A percentile compares a stretch with the other conserved stretches of the same genome.
Conservation (phyloP, 225 moss, liverwort and hornwort genomes). For the Thuidium tamariscinum region DNA sequence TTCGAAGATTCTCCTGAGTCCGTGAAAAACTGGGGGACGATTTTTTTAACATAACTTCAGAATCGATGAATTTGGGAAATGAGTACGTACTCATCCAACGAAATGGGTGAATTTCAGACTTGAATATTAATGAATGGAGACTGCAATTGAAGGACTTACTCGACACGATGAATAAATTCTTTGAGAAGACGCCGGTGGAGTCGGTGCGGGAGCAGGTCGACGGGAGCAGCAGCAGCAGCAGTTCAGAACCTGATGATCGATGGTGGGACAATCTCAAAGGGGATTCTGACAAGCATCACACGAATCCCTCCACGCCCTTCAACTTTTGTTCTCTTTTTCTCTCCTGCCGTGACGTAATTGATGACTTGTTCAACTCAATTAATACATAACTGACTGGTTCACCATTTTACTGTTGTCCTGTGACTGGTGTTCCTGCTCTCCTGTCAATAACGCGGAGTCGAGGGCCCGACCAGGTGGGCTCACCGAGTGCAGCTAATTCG, state of each 20-base stretch:
- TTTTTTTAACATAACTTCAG: not conserved
- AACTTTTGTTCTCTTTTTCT: not conserved
- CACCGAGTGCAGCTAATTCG: not conserved
- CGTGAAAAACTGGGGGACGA: not conserved
- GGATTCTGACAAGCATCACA: not conserved
- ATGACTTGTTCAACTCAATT: constrained; percentile 28
- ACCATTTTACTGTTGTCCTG: constrained; percentile 10
- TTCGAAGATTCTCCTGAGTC: not conserved
- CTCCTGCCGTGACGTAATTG: constrained; percentile 1
- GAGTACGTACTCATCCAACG: not conserved
- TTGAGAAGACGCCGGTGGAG: not conserved
- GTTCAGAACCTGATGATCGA: not conserved
- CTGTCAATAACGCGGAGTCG: constrained; percentile 15
- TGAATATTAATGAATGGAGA: not conserved
- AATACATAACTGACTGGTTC: constrained; percentile 4
- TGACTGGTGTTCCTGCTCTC: constrained; percentile 12
- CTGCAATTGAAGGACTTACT: not conserved
- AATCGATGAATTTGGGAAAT: not conserved
- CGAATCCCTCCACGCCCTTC: constrained; percentile 5
- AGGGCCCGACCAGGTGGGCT: constrained; percentile 1
- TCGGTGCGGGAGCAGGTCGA: not conserved
- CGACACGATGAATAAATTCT: not conserved
- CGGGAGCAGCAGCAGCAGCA: not conserved
- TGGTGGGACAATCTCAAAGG: not conserved
- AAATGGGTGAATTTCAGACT: not conserved